These are phyloP conservation scores for Crithidia sp. DNA, from an alignment of 208 protist species.

Conservation along the genomic window DNA sequence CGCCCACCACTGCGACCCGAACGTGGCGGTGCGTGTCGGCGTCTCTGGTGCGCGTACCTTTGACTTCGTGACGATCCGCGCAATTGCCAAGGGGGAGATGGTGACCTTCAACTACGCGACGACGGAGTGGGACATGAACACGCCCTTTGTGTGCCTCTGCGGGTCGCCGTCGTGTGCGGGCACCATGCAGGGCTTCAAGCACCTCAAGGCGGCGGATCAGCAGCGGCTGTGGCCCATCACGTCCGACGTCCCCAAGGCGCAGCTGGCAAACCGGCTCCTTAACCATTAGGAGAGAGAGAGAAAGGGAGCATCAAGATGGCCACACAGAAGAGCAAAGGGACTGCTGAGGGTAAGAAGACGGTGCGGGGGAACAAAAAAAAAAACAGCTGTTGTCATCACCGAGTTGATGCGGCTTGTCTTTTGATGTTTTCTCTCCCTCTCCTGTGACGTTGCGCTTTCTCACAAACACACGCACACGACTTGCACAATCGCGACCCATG, in stretches of 20 bases:
- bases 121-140: conserved; percentile 90
- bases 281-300: neutral
- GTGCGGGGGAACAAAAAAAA: no score
- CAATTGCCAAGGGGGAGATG: conserved; percentile 74
- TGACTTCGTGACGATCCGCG: conserved; percentile 70
- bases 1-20: conserved; percentile 89
- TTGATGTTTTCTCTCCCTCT: neutral
- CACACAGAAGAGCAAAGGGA: no score
- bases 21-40: conserved; percentile 65
- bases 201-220: conserved; percentile 60
- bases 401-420: neutral
- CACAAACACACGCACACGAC: no score
- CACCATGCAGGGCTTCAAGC: conserved; percentile 72
- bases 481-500: no score
- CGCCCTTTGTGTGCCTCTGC: conserved; percentile 86
- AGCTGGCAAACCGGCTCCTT: conserved; percentile 16
- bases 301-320: neutral
- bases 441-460: no score
- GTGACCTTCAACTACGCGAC: conserved; percentile 91
- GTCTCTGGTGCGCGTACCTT: conserved; percentile 55
- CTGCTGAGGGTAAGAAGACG: no score
- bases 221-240: conserved; percentile 83
- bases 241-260: conserved; percentile 57
- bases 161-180: conserved; percentile 63
- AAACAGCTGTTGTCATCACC: no score